A percentile compares a stretch with the other conserved stretches of the same genome.
Conservation (phyloP, 2,329 filamentous ascomycete genomes). For the Alternaria gaisen region DNA sequence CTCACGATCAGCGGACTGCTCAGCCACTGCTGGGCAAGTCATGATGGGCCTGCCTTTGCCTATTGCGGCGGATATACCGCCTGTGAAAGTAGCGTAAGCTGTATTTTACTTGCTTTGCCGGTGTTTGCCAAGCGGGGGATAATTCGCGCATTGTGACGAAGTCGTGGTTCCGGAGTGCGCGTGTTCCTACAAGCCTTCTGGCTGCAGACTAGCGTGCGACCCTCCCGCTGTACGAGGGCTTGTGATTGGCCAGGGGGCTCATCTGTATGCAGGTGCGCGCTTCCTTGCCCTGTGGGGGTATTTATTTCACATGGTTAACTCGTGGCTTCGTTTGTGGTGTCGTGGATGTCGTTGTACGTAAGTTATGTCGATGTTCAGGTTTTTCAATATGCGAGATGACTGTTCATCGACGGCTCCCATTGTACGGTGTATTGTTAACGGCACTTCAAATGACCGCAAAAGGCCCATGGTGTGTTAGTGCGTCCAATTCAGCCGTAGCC, state of each 20-base stretch:
- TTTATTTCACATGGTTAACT: not conserved
- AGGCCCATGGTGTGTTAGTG: not conserved
- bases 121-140: slow-evolving; percentile 1
- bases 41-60: slow-evolving; percentile 1
- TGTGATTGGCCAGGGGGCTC: not conserved
- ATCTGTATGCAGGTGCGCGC: not conserved
- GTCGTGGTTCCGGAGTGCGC: not conserved
- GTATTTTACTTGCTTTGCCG: slow-evolving; percentile 1
- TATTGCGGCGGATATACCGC: not conserved
- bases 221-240: not conserved
- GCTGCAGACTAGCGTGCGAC: not conserved
- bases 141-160: slow-evolving; percentile 5
- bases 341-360: not conserved
- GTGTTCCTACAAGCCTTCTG: slow-evolving; percentile 2
- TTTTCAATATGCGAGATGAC: not conserved
- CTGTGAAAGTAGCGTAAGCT: not conserved
- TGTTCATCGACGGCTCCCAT: not conserved
- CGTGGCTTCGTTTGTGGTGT: not conserved
- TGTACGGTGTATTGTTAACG: not conserved
- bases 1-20: slow-evolving; percentile 3
- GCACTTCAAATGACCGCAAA: slow-evolving; percentile 4
- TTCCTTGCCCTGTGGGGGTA: not conserved
- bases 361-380: not conserved
- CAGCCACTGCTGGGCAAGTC: not conserved
- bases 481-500: not conserved